phyloP scores from a whole-genome alignment of 2,329 filamentous ascomycete species.

The Lizonia empirigonia region DNA sequence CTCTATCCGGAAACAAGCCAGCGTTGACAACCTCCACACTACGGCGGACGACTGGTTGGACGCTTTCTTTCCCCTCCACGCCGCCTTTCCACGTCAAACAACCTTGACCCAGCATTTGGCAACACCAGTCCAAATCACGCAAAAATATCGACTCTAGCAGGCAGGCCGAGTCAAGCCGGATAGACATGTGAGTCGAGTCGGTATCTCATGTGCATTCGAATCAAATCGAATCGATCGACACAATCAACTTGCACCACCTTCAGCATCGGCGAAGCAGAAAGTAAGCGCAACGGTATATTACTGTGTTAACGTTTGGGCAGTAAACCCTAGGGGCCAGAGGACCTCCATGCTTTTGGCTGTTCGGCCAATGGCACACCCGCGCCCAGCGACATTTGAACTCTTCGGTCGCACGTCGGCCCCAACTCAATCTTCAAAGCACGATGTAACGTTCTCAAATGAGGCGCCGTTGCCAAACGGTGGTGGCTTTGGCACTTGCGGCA shows the following conservation, averaged over 20 bases:
- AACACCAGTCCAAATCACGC: slow-evolving; percentile 3
- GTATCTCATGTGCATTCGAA: too few relatives aligned
- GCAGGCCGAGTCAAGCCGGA: slow-evolving; percentile 4
- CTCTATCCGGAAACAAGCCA: slow-evolving; percentile 9
- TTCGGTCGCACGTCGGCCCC: slow-evolving; percentile 12
- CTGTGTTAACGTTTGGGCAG: slow-evolving; percentile 8
- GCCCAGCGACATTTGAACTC: slow-evolving; percentile 2
- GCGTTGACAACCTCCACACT: slow-evolving; percentile 1
- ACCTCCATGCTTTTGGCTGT: slow-evolving; percentile 18
- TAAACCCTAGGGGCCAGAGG: slow-evolving; percentile 6
- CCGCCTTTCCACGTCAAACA: slow-evolving; percentile 4
- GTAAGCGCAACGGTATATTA: slow-evolving; percentile 15
- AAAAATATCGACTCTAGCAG: background rate
- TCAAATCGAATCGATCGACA: too few relatives aligned
- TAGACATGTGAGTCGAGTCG: slow-evolving; percentile 4
- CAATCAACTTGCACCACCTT: background rate
- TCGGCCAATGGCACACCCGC: slow-evolving; percentile 19
- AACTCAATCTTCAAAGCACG: slow-evolving; percentile 14
- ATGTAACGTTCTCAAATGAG: slow-evolving; percentile 30
- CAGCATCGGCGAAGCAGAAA: slow-evolving; percentile 16
- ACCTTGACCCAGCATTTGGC: slow-evolving; percentile 16
- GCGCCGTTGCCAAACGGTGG: slow-evolving; percentile 17
- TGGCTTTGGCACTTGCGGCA: slow-evolving; percentile 21
- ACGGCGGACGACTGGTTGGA: slow-evolving; percentile 3
- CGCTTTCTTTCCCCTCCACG: slow-evolving; percentile 11